Evolutionary conservation across 352 stramenopile species (phyloP).

Genomic region (Phytophthora pinifolia): DNA sequence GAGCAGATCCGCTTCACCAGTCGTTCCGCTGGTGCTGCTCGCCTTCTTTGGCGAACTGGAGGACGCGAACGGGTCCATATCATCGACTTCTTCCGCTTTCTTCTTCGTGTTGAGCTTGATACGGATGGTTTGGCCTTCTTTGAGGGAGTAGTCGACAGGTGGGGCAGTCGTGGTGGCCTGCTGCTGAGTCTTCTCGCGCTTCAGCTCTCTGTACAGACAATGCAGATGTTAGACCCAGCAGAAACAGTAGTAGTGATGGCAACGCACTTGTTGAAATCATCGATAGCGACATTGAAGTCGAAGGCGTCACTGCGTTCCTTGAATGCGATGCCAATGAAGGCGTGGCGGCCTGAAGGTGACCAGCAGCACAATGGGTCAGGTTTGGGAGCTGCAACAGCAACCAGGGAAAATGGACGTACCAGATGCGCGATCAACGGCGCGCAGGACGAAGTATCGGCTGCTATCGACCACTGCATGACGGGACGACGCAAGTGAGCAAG

Average conservation of each 20-base stretch:
- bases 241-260: neutral
- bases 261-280: conserved; percentile 82
- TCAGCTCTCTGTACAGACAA: conserved; percentile 45
- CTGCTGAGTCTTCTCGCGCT: conserved; percentile 50
- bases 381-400: neutral
- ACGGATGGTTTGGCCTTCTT: conserved; percentile 92
- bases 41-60: conserved; percentile 27
- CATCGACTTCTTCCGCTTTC: conserved; percentile 40
- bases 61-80: conserved; percentile 23
- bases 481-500: conserved; percentile 7
- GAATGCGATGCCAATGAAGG: conserved; percentile 94
- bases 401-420: conserved; percentile 25
- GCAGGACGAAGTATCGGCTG: conserved; percentile 93
- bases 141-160: conserved; percentile 90
- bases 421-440: conserved; percentile 87
- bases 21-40: conserved; percentile 10
- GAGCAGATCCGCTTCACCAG: conserved; percentile 34
- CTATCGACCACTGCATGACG: conserved; percentile 75
- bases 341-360: conserved; percentile 63
- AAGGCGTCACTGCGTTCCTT: conserved; percentile 94
- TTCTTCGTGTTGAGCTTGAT: conserved; percentile 82
- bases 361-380: neutral
- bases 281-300: conserved; percentile 94
- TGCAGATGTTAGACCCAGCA: conserved; percentile 4
- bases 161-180: conserved; percentile 33